A percentile compares a stretch with the other conserved stretches of the same genome.
Evolutionary conservation across 148 eudicot genomes (phyloP).

Genomic region (Cornus kousa): DNA sequence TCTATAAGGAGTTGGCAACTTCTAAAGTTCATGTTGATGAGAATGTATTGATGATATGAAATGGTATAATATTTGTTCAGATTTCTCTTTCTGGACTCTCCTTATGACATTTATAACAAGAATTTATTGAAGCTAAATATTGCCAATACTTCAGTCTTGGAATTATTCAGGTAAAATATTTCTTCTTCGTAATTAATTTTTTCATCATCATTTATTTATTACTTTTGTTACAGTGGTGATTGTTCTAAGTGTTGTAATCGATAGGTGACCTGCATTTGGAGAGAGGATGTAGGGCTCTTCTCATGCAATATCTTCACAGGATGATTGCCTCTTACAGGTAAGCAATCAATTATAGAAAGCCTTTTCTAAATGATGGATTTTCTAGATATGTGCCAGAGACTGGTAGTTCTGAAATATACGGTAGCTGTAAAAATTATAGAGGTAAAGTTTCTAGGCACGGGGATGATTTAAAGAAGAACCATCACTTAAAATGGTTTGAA

Average conservation of each 20-base stretch:
- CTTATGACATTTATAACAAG: not conserved
- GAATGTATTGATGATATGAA: not conserved
- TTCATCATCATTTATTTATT: not conserved
- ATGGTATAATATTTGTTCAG: not conserved
- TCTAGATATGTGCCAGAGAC: too few relatives aligned
- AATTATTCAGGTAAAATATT: not conserved
- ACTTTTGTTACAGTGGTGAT: not conserved
- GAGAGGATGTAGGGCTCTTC: not conserved
- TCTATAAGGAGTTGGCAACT: not conserved
- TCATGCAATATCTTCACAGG: not conserved
- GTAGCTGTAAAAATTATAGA: too few relatives aligned
- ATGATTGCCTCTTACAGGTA: not conserved
- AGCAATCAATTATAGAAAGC: too few relatives aligned
- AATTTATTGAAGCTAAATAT: conserved; percentile 4
- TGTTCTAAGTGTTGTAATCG: not conserved
- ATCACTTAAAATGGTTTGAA: too few relatives aligned
- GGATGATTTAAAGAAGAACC: too few relatives aligned
- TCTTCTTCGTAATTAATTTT: not conserved
- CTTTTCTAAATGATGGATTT: too few relatives aligned
- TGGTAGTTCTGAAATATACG: too few relatives aligned
- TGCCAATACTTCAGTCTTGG: not conserved
- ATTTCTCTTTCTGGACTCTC: not conserved
- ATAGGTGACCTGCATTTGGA: not conserved
- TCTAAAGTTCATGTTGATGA: conserved; percentile 2
- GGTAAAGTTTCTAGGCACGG: too few relatives aligned